Base-by-base conservation (phyloP, 2,329 filamentous ascomycete species). In the Pestalotiopsis fici region DNA sequence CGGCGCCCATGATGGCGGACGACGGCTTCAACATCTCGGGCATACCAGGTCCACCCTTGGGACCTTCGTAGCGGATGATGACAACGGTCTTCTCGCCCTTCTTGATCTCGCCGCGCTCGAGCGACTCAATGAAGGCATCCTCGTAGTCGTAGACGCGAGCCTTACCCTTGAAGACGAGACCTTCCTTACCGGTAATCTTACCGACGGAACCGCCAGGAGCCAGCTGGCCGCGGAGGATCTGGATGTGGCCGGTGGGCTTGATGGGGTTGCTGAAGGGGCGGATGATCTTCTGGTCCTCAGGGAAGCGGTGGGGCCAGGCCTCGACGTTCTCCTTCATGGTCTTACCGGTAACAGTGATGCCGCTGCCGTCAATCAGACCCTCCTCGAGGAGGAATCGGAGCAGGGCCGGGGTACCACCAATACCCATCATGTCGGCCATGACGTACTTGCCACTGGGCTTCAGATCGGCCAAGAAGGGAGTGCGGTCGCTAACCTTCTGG, bases 161-260 rank as follows among this genome's bases (percentile, higher is more conserved):
- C 76, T 90, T 93, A 68, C 94, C 94, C 13, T 86, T 90, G 80
- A 97, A 97, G 12, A 83, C 85, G 18, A 93, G 87, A n/a, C 95
- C 94, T 80, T 97, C 94, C 82, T 97, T 97, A 62, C 94, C 94
- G 0, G 94, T 97, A 79, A 97, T 97, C 82, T 97, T 97, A 69
- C 94, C 94, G 12, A 97, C 94, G 1, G 93, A 93, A 62, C 94
- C 95, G 11, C 91, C 91, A 2, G 94, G 95, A 0, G 95, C 94
- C 47, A 97, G 88, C 68, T 94, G 93, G 50, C 94, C 94, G 70
- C 90, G 90, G 35, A 97, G 86, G 72, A 97, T 97, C 83, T 97
- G 93, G 70, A 97, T 90, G 78, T 97, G 94, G 37, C 94, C 95
- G 0, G 92, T 95, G 0, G 87, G 75, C 82, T 97, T 97, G 85